A percentile compares a stretch with the other conserved stretches of the same genome.
Evolutionary conservation across 2,329 filamentous ascomycete genomes (phyloP).

Genomic region (Biscogniauxia sp.): DNA sequence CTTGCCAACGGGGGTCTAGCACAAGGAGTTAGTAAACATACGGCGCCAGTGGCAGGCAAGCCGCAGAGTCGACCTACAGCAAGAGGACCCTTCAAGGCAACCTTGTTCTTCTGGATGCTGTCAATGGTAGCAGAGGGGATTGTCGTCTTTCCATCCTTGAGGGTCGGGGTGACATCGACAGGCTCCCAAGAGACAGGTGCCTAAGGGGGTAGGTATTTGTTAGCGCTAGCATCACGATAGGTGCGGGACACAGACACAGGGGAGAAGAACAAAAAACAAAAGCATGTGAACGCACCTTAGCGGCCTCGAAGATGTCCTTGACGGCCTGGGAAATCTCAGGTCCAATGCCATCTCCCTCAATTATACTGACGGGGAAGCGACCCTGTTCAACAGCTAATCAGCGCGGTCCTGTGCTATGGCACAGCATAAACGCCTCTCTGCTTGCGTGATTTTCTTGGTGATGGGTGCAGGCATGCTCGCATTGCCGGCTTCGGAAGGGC

Average conservation of each 20-base stretch:
- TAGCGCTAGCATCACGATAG: slow-evolving; percentile 3
- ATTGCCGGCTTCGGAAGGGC: not conserved
- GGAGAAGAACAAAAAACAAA: not conserved
- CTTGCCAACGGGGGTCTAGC: slow-evolving; percentile 90
- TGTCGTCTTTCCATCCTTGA: slow-evolving; percentile 93
- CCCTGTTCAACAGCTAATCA: slow-evolving; percentile 54
- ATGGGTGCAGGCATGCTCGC: slow-evolving; percentile 13
- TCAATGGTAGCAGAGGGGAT: slow-evolving; percentile 92
- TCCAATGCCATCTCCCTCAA: slow-evolving; percentile 98
- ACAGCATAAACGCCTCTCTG: slow-evolving; percentile 20
- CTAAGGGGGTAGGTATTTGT: slow-evolving; percentile 42
- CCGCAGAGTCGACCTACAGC: slow-evolving; percentile 60
- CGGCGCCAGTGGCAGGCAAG: not conserved
- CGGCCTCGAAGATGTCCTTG: slow-evolving; percentile 97
- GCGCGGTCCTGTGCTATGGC: slow-evolving; percentile 5
- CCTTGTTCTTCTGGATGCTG: slow-evolving; percentile 92
- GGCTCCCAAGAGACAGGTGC: slow-evolving; percentile 95
- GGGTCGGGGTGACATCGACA: slow-evolving; percentile 88
- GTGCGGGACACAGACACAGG: not conserved
- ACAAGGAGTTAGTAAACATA: slow-evolving; percentile 11
- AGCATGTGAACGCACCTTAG: slow-evolving; percentile 63
- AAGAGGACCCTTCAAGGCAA: slow-evolving; percentile 96
- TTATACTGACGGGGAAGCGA: slow-evolving; percentile 93
- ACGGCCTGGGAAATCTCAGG: slow-evolving; percentile 97
- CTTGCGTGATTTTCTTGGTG: slow-evolving; percentile 42